Evolutionary conservation across 1,284 basidiomycete species (phyloP).

Genomic region (Inonotus obliquus): DNA sequence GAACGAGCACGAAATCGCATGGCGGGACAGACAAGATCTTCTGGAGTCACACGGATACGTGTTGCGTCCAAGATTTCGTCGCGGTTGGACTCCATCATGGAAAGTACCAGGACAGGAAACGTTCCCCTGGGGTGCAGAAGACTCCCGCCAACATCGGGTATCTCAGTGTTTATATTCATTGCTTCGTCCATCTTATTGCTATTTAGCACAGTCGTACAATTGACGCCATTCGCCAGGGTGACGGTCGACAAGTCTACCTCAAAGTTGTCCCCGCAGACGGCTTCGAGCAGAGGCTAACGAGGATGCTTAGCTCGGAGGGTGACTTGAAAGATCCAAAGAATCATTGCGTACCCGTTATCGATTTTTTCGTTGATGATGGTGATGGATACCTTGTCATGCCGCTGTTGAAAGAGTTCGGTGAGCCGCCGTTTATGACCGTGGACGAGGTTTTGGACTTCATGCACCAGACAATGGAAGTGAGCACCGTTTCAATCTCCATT

Average conservation of each 20-base stretch:
- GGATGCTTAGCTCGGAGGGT: too few relatives aligned
- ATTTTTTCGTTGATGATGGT: neutral
- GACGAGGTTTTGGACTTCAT: constrained; percentile 13
- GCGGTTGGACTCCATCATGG: too few relatives aligned
- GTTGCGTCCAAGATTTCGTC: too few relatives aligned
- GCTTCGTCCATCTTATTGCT: constrained; percentile 22
- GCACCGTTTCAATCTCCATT: neutral
- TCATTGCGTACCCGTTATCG: neutral
- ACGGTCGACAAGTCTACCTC: too few relatives aligned
- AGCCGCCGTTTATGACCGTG: constrained; percentile 6
- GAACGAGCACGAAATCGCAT: neutral
- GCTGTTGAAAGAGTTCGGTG: too few relatives aligned
- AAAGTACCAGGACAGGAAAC: constrained; percentile 20
- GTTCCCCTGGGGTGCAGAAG: constrained; percentile 18
- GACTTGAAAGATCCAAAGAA: neutral
- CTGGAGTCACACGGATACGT: constrained; percentile 1
- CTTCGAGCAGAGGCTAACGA: too few relatives aligned
- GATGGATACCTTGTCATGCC: constrained; percentile 6
- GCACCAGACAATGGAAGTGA: constrained; percentile 12
- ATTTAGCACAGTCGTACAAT: neutral
- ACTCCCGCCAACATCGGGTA: too few relatives aligned
- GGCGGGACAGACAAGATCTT: constrained; percentile 1
- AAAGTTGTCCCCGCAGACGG: too few relatives aligned
- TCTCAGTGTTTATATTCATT: too few relatives aligned
- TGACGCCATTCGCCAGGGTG: too few relatives aligned